Evolutionary conservation across 768 basidiomycete species (phyloP).

Genomic region (Macrocybe gigantea): DNA sequence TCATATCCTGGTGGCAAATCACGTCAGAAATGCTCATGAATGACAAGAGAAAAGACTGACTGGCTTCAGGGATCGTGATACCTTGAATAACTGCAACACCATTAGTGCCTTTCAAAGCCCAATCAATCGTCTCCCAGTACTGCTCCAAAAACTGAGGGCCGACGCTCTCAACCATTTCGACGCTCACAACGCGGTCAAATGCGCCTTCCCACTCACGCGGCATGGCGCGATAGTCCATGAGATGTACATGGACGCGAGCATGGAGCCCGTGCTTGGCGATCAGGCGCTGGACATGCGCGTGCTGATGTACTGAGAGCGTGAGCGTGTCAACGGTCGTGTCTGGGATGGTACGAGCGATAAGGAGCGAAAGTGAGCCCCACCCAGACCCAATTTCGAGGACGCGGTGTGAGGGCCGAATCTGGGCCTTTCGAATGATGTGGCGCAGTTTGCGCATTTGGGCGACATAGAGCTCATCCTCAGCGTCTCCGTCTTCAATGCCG

Average conservation of each 20-base stretch:
- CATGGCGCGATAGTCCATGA: slow-evolving; percentile 72
- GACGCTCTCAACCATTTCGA: slow-evolving; percentile 78
- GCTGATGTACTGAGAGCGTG: slow-evolving; percentile 66
- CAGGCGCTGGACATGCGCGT: slow-evolving; percentile 47
- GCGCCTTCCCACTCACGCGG: slow-evolving; percentile 54
- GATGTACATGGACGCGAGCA: slow-evolving; percentile 54
- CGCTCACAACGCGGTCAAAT: slow-evolving; percentile 67
- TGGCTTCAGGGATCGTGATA: slow-evolving; percentile 69
- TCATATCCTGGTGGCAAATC: slow-evolving; percentile 38
- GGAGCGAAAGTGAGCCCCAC: slow-evolving; percentile 70
- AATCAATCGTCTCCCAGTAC: slow-evolving; percentile 62
- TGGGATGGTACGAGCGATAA: slow-evolving; percentile 47
- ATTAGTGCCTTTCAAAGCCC: slow-evolving; percentile 52
- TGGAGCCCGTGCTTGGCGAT: slow-evolving; percentile 46
- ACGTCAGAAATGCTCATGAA: background rate
- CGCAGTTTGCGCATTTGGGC: slow-evolving; percentile 59
- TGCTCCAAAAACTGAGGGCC: slow-evolving; percentile 58
- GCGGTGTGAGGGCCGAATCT: slow-evolving; percentile 49
- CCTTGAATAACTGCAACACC: slow-evolving; percentile 70
- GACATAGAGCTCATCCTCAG: slow-evolving; percentile 27
- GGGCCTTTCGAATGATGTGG: slow-evolving; percentile 60
- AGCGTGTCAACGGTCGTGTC: slow-evolving; percentile 63
- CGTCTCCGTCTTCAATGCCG: background rate
- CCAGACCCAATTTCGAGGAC: slow-evolving; percentile 76
- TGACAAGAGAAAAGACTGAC: slow-evolving; percentile 30